Evolutionary conservation across 768 basidiomycete genomes (phyloP).

Genomic region (Sarcomyxa edulis): DNA sequence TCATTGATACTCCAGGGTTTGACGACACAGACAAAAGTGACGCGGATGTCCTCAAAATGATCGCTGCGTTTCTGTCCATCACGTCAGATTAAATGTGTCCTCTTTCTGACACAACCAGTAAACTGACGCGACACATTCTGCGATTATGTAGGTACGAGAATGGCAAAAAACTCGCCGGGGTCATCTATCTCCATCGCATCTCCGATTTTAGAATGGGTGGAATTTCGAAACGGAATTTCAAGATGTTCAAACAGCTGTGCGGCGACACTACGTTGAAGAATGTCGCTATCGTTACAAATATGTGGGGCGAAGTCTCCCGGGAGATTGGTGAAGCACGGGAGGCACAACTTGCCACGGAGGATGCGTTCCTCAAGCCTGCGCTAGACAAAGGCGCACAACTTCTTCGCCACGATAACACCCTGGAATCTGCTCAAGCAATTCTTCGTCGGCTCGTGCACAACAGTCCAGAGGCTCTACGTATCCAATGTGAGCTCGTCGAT

Average conservation of each 20-base stretch:
- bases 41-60: constrained; percentile 28
- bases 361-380: constrained; percentile 36
- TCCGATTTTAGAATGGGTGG: constrained; percentile 35
- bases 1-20: constrained; percentile 44
- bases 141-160: constrained; percentile 2
- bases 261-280: constrained; percentile 38
- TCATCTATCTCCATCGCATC: constrained; percentile 42
- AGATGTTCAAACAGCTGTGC: constrained; percentile 41
- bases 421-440: constrained; percentile 23
- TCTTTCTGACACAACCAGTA: too few species aligned
- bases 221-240: constrained; percentile 34
- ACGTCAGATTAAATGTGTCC: constrained; percentile 9
- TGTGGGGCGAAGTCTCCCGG: constrained; percentile 36
- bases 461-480: constrained; percentile 9
- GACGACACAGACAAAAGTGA: constrained; percentile 31
- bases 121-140: background rate
- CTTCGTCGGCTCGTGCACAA: constrained; percentile 23
- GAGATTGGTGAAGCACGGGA: constrained; percentile 33
- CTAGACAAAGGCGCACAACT: constrained; percentile 35
- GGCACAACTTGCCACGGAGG: constrained; percentile 35
- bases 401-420: constrained; percentile 28
- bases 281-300: constrained; percentile 44
- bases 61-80: constrained; percentile 15
- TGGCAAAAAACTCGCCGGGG: constrained; percentile 28
- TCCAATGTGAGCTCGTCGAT: constrained; percentile 17